Evolutionary conservation across 441 rosid species (phyloP).

Genomic region (Rhodomyrtus psidioides): DNA sequence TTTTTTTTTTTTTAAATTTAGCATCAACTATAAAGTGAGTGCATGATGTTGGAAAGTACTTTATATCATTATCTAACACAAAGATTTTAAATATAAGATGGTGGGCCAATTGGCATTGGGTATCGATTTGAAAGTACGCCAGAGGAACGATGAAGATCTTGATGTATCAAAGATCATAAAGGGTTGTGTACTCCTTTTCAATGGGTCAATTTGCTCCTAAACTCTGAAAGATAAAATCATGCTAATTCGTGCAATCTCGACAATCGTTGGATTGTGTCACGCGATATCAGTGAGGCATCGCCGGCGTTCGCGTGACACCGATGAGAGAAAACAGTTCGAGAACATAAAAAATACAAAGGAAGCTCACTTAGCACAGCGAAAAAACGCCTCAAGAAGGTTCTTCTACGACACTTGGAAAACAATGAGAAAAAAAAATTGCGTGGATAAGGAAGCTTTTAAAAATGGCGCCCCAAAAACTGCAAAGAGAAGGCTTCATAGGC

Average conservation of each 20-base stretch:
- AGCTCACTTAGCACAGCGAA: background rate
- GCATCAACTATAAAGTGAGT: no score
- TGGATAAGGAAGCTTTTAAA: background rate
- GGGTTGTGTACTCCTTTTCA: background rate
- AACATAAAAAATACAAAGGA: background rate
- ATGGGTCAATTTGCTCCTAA: background rate
- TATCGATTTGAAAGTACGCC: background rate
- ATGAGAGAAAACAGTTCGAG: background rate
- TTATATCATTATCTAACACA: background rate
- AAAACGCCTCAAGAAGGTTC: background rate
- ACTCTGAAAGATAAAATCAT: background rate
- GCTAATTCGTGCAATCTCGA: background rate
- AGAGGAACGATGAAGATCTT: background rate
- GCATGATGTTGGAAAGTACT: background rate
- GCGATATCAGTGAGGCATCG: background rate
- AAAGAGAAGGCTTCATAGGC: accelerated
- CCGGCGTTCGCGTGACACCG: background rate
- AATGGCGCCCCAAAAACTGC: background rate
- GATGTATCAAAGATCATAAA: background rate
- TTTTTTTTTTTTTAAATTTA: no score
- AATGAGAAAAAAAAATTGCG: background rate
- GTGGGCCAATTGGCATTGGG: background rate
- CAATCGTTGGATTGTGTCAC: background rate
- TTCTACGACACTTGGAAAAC: background rate
- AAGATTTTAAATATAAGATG: background rate